These are phyloP conservation scores for Ascochyta rabiei DNA, from an alignment of 2,329 filamentous ascomycete species.

Conservation along the genomic window DNA sequence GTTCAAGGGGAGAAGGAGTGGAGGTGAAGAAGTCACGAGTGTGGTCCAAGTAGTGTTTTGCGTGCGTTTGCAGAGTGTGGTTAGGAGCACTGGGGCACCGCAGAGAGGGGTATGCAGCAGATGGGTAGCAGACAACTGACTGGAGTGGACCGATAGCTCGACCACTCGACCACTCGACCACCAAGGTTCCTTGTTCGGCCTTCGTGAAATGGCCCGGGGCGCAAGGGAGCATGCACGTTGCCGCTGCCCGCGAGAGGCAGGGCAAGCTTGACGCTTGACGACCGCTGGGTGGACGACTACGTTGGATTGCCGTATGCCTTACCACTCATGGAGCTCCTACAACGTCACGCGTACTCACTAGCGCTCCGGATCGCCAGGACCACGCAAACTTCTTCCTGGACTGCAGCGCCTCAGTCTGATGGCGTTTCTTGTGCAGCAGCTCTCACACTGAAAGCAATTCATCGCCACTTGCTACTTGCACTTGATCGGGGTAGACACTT, in stretches of 20 bases:
- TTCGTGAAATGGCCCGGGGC: slow-evolving; percentile 23
- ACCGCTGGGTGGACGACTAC: slow-evolving; percentile 18
- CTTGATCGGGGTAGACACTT: slow-evolving; percentile 1
- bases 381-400: slow-evolving; percentile 18
- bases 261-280: slow-evolving; percentile 18
- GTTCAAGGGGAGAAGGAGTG: background rate
- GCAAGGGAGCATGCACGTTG: slow-evolving; percentile 20
- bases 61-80: slow-evolving; percentile 16
- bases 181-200: slow-evolving; percentile 34
- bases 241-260: slow-evolving; percentile 18
- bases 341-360: slow-evolving; percentile 41
- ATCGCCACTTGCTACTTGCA: background rate
- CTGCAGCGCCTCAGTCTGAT: slow-evolving; percentile 12
- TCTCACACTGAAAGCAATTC: slow-evolving; percentile 10
- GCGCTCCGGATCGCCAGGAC: slow-evolving; percentile 33
- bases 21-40: background rate
- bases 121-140: slow-evolving; percentile 34
- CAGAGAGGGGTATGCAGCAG: slow-evolving; percentile 44
- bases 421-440: slow-evolving; percentile 5
- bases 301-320: slow-evolving; percentile 36
- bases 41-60: slow-evolving; percentile 8
- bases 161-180: slow-evolving; percentile 33
- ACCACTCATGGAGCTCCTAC: slow-evolving; percentile 26
- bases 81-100: slow-evolving; percentile 18
- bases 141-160: slow-evolving; percentile 35